These are phyloP conservation scores for Alternaria triticina DNA, from an alignment of 2,329 filamentous ascomycete genomes.

Conservation along the genomic window DNA sequence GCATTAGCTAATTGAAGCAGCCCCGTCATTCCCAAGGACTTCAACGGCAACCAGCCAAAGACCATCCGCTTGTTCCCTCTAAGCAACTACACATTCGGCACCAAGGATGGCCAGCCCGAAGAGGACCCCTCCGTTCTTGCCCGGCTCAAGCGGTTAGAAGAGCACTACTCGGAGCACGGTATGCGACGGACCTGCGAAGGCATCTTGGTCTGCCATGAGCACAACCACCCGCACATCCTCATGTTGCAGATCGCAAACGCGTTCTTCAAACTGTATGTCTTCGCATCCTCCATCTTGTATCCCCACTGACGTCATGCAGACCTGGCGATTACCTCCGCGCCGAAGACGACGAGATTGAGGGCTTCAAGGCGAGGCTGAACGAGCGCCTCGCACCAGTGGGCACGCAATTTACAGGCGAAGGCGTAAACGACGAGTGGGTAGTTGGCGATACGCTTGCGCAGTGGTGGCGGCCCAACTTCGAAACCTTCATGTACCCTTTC, in stretches of 20 bases:
- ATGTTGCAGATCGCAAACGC: constrained; percentile 99
- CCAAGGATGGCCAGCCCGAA: constrained; percentile 97
- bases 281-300: neutral
- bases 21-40: constrained; percentile 79
- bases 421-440: constrained; percentile 91
- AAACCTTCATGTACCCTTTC: constrained; percentile 99
- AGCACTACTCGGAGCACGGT: constrained; percentile 89
- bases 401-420: constrained; percentile 78
- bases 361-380: constrained; percentile 93
- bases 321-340: constrained; percentile 92
- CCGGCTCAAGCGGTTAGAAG: constrained; percentile 90
- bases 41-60: constrained; percentile 86
- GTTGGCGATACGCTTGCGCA: constrained; percentile 93
- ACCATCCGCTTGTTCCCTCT: constrained; percentile 93
- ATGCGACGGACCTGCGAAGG: constrained; percentile 98
- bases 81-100: constrained; percentile 98
- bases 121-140: constrained; percentile 96
- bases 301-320: constrained; percentile 44
- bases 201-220: constrained; percentile 96
- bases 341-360: constrained; percentile 87
- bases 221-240: constrained; percentile 97
- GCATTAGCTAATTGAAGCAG: constrained; percentile 44
- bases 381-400: constrained; percentile 94
- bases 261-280: constrained; percentile 87
- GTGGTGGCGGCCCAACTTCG: constrained; percentile 99